Percentiles rank a stretch among this genome's conserved stretches.
Conservation (phyloP, 169 alveolate species). For the Plasmodium vivax region DNA sequence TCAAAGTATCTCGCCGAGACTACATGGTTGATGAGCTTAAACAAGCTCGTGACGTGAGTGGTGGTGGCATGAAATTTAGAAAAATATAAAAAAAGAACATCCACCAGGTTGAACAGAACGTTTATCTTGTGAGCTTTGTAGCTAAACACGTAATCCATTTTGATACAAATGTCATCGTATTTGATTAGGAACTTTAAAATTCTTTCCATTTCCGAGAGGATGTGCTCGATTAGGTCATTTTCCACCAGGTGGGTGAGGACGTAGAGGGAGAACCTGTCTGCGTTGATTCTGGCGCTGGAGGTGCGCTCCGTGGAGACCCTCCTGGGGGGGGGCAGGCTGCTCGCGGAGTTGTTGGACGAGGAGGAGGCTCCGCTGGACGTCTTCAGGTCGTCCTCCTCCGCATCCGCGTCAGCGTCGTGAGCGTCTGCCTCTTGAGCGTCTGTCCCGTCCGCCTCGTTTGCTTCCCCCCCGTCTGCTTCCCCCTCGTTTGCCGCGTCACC, state of each 20-base stretch:
- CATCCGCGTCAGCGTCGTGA: too few species aligned
- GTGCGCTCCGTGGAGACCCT: neutral
- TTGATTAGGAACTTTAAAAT: conserved; percentile 53
- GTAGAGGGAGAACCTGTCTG: conserved; percentile 44
- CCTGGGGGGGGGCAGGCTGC: conserved; percentile 6
- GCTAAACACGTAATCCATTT: conserved; percentile 32
- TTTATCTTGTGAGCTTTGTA: conserved; percentile 65
- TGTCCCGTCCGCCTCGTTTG: neutral
- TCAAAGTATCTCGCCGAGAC: conserved; percentile 49
- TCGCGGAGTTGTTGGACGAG: conserved; percentile 7
- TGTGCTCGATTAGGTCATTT: conserved; percentile 51
- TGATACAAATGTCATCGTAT: conserved; percentile 30
- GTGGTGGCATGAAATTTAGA: conserved; percentile 62
- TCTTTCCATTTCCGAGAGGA: conserved; percentile 53
- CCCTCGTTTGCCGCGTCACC: neutral
- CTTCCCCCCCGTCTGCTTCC: neutral
- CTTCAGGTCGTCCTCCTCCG: conserved; percentile 15
- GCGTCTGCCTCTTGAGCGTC: too few species aligned
- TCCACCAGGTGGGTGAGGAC: conserved; percentile 28
- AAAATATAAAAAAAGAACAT: conserved; percentile 56
- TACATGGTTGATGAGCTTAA: conserved; percentile 45
- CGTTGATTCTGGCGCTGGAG: conserved; percentile 19
- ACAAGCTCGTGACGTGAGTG: conserved; percentile 4
- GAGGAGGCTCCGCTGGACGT: conserved; percentile 34
- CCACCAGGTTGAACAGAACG: conserved; percentile 53